Base-by-base conservation (phyloP, 345 rosid genomes). In the Murraya paniculata region DNA sequence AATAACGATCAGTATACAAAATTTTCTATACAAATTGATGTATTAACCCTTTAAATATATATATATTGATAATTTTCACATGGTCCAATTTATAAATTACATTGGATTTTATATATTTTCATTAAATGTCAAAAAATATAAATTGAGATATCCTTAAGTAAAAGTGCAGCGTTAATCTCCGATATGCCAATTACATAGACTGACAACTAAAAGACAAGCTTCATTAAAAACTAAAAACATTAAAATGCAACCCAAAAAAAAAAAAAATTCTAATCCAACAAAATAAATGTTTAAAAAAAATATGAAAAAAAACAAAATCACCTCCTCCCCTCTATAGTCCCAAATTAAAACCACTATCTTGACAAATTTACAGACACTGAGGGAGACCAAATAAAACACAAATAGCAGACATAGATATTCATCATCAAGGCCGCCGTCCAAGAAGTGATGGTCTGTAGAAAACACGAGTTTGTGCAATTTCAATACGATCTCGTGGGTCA, bases 381-480 rank as follows among this genome's bases (percentile, higher is more conserved):
- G 35, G 67, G 27, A 7, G 71, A 16, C 11, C 60, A 78, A 58
- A 48, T 36, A 7, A 55, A 31, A 27, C 4, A 9, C 30, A 35
- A 65, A 48, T 45, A 28, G 22, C 33, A 76, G 55, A 28, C 22
- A 22, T 5, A 55, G 25, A 7, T 25, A 55, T 80, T 62, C 33
- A 22, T 28, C 14, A 33, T 81, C 82, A 87, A 27, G 88, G 85
- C 73, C 79, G 88, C 72, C 87, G 90, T 58, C 92, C 92, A 22
- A 94, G 93, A 73, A 94, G 97, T 13, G 97, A 93, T 35, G 97
- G 97, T 80, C 91, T 87, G 88, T 92, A 92, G 86, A 94, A 92
- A n/a, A 90, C 92, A 83, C 88, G 99, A 67, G 86, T 89, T 65
- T 96, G 98, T 62, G 97, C 99, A 75, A 94, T 91, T 87, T 92